phyloP scores from a whole-genome alignment of 108 stramenopile genomes.

The Skeletonema marinoi region DNA sequence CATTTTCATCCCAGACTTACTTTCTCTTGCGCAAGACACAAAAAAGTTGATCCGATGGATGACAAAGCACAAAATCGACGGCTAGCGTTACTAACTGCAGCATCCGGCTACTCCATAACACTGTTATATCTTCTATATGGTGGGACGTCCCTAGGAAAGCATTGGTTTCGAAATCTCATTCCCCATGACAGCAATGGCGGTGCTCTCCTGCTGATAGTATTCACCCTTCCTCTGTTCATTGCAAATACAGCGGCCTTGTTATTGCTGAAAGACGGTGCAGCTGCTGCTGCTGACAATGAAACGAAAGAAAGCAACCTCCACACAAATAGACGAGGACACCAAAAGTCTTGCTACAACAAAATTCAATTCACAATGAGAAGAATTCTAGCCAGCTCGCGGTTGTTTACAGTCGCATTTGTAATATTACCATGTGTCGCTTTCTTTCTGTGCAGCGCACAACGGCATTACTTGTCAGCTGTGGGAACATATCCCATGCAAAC shows the following conservation, averaged over 20 bases:
- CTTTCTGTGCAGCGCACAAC: not conserved
- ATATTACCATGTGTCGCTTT: not conserved
- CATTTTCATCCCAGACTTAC: too few species aligned
- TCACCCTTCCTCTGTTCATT: constrained; percentile 7
- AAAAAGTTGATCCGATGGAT: not conserved
- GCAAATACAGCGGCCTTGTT: constrained; percentile 3
- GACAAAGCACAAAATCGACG: not conserved
- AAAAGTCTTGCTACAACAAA: not conserved
- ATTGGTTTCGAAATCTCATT: not conserved
- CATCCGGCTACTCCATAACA: not conserved
- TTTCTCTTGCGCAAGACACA: not conserved
- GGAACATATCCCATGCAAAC: not conserved
- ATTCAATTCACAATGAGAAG: not conserved
- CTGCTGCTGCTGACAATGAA: not conserved
- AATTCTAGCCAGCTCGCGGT: not conserved
- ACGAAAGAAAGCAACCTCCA: not conserved
- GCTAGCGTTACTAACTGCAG: not conserved
- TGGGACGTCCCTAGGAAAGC: not conserved
- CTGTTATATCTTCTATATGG: constrained; percentile 17
- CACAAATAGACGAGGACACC: too few species aligned
- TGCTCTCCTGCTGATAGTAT: constrained; percentile 5
- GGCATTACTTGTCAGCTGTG: not conserved
- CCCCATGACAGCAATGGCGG: not conserved
- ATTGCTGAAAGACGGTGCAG: not conserved
- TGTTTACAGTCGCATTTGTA: not conserved